These are phyloP conservation scores for Aspergillus sergii DNA, from an alignment of 2,329 filamentous ascomycete species.

Conservation along the genomic window DNA sequence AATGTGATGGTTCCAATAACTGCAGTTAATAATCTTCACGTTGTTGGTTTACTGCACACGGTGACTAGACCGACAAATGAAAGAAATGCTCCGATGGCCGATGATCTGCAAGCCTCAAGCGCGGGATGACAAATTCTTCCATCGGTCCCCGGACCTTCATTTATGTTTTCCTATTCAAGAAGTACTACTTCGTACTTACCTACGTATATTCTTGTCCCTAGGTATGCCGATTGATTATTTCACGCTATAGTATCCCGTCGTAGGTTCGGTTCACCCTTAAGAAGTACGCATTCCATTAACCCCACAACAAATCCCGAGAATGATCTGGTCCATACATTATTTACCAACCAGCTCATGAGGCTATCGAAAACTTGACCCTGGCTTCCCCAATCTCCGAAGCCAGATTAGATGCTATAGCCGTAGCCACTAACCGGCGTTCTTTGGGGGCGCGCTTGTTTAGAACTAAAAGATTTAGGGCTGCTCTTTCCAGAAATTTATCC, in stretches of 20 bases:
- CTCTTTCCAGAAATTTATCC: neutral
- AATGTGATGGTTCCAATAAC: neutral
- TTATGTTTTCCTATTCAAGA: neutral
- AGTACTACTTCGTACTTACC: neutral
- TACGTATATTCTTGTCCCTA: no score
- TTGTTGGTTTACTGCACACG: neutral
- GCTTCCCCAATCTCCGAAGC: neutral
- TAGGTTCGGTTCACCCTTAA: no score
- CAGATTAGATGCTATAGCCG: neutral
- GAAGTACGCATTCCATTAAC: no score
- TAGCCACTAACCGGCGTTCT: neutral
- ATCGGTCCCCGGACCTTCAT: neutral
- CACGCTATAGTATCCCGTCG: no score
- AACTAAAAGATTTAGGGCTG: neutral
- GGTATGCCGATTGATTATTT: no score
- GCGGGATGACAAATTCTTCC: neutral
- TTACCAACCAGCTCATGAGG: neutral
- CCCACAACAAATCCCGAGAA: neutral
- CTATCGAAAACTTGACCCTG: neutral
- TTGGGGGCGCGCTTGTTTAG: neutral
- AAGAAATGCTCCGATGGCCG: neutral
- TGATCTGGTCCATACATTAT: neutral
- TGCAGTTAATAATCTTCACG: neutral
- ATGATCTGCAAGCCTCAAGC: neutral
- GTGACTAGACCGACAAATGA: neutral